A percentile compares a stretch with the other conserved stretches of the same genome.
Conservation (phyloP, 768 basidiomycete genomes). For the Tubosaeta sp. region DNA sequence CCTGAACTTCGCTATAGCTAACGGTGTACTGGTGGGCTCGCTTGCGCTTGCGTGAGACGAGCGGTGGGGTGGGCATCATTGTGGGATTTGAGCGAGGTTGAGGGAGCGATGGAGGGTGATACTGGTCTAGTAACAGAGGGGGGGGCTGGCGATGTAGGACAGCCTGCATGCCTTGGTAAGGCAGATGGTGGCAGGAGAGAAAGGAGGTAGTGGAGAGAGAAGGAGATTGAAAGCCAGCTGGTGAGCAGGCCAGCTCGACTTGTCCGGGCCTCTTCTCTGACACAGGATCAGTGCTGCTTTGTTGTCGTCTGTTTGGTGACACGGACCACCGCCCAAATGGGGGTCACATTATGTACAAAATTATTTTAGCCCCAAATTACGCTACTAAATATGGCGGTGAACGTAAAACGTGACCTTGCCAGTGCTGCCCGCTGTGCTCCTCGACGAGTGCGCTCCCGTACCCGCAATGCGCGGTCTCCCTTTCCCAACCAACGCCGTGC, state of each 20-base stretch:
- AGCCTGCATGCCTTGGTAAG: slow-evolving; percentile 65
- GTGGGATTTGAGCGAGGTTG: slow-evolving; percentile 45
- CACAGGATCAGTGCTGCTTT: slow-evolving; percentile 30
- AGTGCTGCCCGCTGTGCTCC: slow-evolving; percentile 32
- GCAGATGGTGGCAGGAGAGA: slow-evolving; percentile 43
- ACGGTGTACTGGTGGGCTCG: slow-evolving; percentile 76
- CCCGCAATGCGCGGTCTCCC: slow-evolving; percentile 56
- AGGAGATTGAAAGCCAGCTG: slow-evolving; percentile 34
- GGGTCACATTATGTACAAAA: not conserved
- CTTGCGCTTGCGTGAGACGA: slow-evolving; percentile 77
- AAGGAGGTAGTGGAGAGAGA: slow-evolving; percentile 14
- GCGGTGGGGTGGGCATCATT: slow-evolving; percentile 66
- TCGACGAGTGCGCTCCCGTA: slow-evolving; percentile 31
- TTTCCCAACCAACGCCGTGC: slow-evolving; percentile 40
- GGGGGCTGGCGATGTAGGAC: slow-evolving; percentile 62
- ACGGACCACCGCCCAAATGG: not conserved
- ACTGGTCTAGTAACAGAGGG: slow-evolving; percentile 58
- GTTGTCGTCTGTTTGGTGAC: slow-evolving; percentile 25
- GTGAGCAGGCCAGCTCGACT: slow-evolving; percentile 27
- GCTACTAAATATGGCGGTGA: slow-evolving; percentile 14
- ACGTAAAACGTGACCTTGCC: slow-evolving; percentile 28
- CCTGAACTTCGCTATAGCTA: slow-evolving; percentile 85
- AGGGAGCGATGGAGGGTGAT: slow-evolving; percentile 56
- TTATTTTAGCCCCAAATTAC: not conserved
- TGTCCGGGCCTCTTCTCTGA: slow-evolving; percentile 23